Evolutionary conservation across 352 stramenopile species (phyloP).

Genomic region (Aphanomyces cochlioides): DNA sequence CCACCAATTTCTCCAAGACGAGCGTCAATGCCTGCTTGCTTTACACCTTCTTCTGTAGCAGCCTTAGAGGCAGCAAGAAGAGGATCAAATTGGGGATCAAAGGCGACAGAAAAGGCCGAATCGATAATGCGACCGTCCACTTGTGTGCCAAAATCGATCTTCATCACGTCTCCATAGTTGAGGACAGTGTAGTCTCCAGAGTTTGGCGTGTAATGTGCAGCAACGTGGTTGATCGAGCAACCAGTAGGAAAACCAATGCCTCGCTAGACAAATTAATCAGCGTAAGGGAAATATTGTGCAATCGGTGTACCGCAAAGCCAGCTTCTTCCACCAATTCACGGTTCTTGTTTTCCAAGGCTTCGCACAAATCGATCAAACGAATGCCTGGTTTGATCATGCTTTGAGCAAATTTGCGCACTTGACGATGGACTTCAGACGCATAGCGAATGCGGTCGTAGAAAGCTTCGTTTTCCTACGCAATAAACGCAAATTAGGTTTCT

Average conservation of each 20-base stretch:
- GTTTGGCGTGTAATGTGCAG: slow-evolving; percentile 98
- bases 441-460: slow-evolving; percentile 78
- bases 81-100: slow-evolving; percentile 93
- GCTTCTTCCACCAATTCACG: slow-evolving; percentile 91
- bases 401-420: slow-evolving; percentile 91
- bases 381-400: slow-evolving; percentile 95
- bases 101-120: slow-evolving; percentile 95
- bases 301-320: slow-evolving; percentile 65
- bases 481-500: slow-evolving; percentile 36
- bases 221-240: slow-evolving; percentile 96
- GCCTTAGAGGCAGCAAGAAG: slow-evolving; percentile 89
- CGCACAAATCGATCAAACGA: slow-evolving; percentile 95
- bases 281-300: not conserved
- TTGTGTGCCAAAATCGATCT: slow-evolving; percentile 97
- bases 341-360: slow-evolving; percentile 95
- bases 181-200: slow-evolving; percentile 92
- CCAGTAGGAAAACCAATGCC: slow-evolving; percentile 96
- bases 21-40: slow-evolving; percentile 92
- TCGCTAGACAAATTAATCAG: slow-evolving; percentile 31
- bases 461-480: slow-evolving; percentile 34
- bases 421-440: slow-evolving; percentile 93
- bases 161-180: slow-evolving; percentile 97
- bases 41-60: slow-evolving; percentile 92
- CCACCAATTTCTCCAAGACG: slow-evolving; percentile 93
- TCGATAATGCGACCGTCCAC: slow-evolving; percentile 97